phyloP scores from a whole-genome alignment of 257 asterid species.

The Solanum pinnatisectum region DNA sequence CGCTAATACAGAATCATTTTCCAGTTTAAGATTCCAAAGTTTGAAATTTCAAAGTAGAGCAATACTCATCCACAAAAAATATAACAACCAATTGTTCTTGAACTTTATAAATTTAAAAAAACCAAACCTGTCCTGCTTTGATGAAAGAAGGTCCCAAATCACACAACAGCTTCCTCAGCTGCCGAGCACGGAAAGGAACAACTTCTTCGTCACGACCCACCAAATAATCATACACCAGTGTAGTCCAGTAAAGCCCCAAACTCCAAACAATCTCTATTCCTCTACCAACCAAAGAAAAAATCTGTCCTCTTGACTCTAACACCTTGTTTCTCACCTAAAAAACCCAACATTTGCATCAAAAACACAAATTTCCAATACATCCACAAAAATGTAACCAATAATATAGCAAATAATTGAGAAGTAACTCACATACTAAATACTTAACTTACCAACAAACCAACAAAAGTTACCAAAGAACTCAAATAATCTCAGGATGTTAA shows the following conservation, averaged over 20 bases:
- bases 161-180: conserved; percentile 84
- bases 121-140: conserved; percentile 98
- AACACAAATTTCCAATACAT: background rate
- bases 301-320: conserved; percentile 80
- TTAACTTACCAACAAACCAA: background rate
- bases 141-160: conserved; percentile 98
- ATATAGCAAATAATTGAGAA: background rate
- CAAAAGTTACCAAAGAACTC: background rate
- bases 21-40: background rate
- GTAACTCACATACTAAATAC: background rate
- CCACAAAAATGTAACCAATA: background rate
- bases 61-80: background rate
- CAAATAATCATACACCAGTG: conserved; percentile 62
- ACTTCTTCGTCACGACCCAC: conserved; percentile 98
- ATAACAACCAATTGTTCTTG: background rate
- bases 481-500: background rate
- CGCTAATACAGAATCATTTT: background rate
- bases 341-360: background rate
- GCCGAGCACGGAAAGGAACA: conserved; percentile 97
- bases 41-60: background rate
- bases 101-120: background rate
- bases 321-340: conserved; percentile 80
- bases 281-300: conserved; percentile 75
- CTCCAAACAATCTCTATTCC: conserved; percentile 95
- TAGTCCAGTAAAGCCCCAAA: conserved; percentile 90